These are phyloP conservation scores for Intubia oerlemansii DNA, from an alignment of 2,329 filamentous ascomycete genomes.

Conservation along the genomic window DNA sequence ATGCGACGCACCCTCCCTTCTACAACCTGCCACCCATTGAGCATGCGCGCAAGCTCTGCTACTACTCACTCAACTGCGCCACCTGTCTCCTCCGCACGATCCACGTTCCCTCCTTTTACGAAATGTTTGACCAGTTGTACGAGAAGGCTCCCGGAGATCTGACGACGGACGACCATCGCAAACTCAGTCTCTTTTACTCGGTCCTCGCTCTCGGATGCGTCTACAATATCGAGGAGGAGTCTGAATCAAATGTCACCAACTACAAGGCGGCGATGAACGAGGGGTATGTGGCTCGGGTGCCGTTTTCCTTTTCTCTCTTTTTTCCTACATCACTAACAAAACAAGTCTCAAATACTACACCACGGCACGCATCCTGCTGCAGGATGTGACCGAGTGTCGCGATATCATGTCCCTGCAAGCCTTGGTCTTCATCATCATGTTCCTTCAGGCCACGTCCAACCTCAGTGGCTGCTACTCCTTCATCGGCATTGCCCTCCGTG, in stretches of 20 bases:
- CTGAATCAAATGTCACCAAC: conserved; percentile 22
- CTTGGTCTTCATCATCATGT: conserved; percentile 60
- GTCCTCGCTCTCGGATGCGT: conserved; percentile 53
- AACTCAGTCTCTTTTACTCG: conserved; percentile 49
- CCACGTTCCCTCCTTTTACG: conserved; percentile 64
- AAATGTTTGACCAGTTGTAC: conserved; percentile 58
- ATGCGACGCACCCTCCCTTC: conserved; percentile 27
- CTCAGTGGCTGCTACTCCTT: conserved; percentile 64
- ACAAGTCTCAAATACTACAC: conserved; percentile 54
- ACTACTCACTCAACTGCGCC: conserved; percentile 33
- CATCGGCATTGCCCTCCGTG: conserved; percentile 55
- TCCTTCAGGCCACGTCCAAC: conserved; percentile 60
- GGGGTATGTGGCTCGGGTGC: too few species aligned
- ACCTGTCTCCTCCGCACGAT: conserved; percentile 46
- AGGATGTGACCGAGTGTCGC: conserved; percentile 46
- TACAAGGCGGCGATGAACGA: conserved; percentile 32
- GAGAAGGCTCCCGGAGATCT: conserved; percentile 41
- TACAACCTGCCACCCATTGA: conserved; percentile 50
- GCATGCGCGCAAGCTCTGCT: conserved; percentile 28
- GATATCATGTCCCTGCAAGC: conserved; percentile 56
- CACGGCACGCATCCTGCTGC: conserved; percentile 41
- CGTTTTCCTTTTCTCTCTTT: conserved; percentile 2
- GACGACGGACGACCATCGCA: conserved; percentile 41
- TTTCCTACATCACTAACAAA: neutral
- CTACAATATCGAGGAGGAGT: conserved; percentile 38